Evolutionary conservation across 768 basidiomycete genomes (phyloP).

Genomic region (Pleurotus djamor): DNA sequence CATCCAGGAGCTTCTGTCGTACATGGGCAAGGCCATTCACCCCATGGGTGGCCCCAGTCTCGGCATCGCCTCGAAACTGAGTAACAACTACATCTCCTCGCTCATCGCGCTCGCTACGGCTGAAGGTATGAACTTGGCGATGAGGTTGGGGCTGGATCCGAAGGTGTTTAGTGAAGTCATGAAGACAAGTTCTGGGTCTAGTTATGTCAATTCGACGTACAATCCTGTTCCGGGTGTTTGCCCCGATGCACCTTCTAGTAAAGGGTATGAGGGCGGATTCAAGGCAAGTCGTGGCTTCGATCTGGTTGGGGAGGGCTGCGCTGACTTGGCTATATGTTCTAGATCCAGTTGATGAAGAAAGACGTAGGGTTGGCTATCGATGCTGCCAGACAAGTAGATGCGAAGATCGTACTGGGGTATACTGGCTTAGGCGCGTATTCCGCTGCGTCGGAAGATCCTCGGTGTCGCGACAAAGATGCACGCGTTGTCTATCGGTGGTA

Average conservation of each 20-base stretch:
- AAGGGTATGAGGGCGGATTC: constrained; percentile 40
- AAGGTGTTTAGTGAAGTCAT: constrained; percentile 34
- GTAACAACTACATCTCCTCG: constrained; percentile 41
- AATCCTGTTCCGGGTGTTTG: constrained; percentile 45
- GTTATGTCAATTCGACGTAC: constrained; percentile 37
- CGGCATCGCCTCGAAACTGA: constrained; percentile 40
- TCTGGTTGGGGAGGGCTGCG: not conserved
- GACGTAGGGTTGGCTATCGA: constrained; percentile 36
- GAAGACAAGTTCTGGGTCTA: constrained; percentile 36
- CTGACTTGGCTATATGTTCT: not conserved
- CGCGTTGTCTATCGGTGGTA: constrained; percentile 39
- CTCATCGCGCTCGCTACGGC: constrained; percentile 39
- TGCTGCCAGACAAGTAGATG: constrained; percentile 32
- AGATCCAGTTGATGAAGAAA: constrained; percentile 46
- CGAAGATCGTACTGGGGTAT: constrained; percentile 36
- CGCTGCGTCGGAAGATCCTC: constrained; percentile 35
- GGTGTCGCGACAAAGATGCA: constrained; percentile 34
- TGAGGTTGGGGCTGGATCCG: constrained; percentile 39
- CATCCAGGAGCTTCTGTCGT: constrained; percentile 27
- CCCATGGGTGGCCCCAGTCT: constrained; percentile 36
- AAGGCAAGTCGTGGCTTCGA: constrained; percentile 21
- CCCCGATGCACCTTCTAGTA: constrained; percentile 38
- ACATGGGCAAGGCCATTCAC: constrained; percentile 34
- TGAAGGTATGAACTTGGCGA: constrained; percentile 43
- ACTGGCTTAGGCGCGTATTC: constrained; percentile 34